phyloP scores from a whole-genome alignment of 495 filamentous ascomycete genomes.

The Penicillium atrosanguineum region DNA sequence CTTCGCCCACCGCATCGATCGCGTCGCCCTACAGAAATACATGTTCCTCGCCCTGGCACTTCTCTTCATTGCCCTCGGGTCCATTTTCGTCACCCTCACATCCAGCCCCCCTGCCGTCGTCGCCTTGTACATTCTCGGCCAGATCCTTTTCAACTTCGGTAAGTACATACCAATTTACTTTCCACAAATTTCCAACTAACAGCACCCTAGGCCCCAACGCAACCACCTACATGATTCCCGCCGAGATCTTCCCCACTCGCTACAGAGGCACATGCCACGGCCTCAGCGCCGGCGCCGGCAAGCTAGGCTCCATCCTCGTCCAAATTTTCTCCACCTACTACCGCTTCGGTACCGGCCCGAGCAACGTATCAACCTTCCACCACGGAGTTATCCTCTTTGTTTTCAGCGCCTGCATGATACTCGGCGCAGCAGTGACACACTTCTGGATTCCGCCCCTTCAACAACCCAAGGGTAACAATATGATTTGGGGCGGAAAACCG shows the following conservation, averaged over 20 bases:
- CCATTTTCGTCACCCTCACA: slow-evolving; percentile 44
- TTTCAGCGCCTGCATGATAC: slow-evolving; percentile 46
- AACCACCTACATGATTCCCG: slow-evolving; percentile 60
- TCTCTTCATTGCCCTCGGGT: slow-evolving; percentile 49
- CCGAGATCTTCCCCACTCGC: slow-evolving; percentile 60
- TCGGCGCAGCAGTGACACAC: slow-evolving; percentile 45
- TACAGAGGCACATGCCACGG: slow-evolving; percentile 58
- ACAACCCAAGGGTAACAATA: slow-evolving; percentile 21
- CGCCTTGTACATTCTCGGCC: slow-evolving; percentile 55
- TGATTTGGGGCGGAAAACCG: slow-evolving; percentile 40
- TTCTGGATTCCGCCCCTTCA: slow-evolving; percentile 44
- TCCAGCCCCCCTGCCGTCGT: slow-evolving; percentile 45
- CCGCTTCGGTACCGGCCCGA: slow-evolving; percentile 34
- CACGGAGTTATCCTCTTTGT: slow-evolving; percentile 46
- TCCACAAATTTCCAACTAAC: slow-evolving; percentile 8
- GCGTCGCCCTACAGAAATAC: slow-evolving; percentile 46
- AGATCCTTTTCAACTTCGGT: slow-evolving; percentile 66
- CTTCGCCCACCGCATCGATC: slow-evolving; percentile 45
- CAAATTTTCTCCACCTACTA: slow-evolving; percentile 51
- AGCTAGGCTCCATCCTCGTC: slow-evolving; percentile 57
- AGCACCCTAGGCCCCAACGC: slow-evolving; percentile 49
- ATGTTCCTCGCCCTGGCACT: slow-evolving; percentile 46
- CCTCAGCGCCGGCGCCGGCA: slow-evolving; percentile 53
- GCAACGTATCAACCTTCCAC: slow-evolving; percentile 31
- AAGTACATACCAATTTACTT: slow-evolving; percentile 1